Conservation (phyloP, 2,329 filamentous ascomycete species). For the Aspergillus brunneoviolaceus region DNA sequence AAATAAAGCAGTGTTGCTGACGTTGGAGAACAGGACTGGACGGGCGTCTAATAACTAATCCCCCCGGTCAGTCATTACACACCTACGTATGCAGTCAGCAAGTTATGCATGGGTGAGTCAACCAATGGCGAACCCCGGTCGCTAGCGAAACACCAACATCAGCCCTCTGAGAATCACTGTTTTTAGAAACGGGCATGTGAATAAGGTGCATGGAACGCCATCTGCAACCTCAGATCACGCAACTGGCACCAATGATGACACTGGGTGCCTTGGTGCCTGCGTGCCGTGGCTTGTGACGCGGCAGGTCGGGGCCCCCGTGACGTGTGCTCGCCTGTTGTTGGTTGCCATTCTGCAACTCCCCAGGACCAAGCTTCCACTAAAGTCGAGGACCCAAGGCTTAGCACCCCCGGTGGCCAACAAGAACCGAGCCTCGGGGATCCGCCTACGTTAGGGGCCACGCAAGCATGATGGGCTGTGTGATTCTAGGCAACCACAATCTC, state of each 20-base stretch:
- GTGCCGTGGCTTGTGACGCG: neutral
- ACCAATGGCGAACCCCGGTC: neutral
- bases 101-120: neutral
- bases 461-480: neutral
- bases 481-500: neutral
- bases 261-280: neutral
- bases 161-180: neutral
- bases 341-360: neutral
- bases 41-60: neutral
- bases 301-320: neutral
- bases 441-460: neutral
- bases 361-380: neutral
- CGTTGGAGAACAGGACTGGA: neutral
- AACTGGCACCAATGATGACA: neutral
- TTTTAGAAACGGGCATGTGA: neutral
- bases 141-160: neutral
- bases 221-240: neutral
- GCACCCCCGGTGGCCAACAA: neutral
- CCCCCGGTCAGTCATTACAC: neutral
- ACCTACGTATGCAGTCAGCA: neutral
- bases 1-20: neutral
- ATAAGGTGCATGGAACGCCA: neutral
- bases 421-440: neutral
- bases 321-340: neutral
- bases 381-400: neutral